A percentile compares a stretch with the other conserved stretches of the same genome.
phyloP scores from a whole-genome alignment of 169 alveolate genomes.

The Plasmodium ovale region DNA sequence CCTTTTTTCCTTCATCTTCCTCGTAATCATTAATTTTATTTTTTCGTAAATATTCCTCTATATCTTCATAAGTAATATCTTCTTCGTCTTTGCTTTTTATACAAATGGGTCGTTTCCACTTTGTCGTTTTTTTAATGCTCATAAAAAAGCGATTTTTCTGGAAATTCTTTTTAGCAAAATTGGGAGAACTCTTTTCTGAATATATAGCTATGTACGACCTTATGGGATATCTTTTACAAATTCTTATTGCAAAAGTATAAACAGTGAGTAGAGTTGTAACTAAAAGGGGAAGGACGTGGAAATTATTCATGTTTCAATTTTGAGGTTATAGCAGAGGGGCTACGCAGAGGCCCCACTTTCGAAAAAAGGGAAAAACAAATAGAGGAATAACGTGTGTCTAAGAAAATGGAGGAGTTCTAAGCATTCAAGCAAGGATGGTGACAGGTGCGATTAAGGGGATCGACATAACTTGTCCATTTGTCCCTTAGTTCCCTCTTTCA shows the following conservation, averaged over 20 bases:
- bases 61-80: conserved; percentile 71
- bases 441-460: no score
- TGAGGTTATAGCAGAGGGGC: not conserved
- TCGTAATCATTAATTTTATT: conserved; percentile 38
- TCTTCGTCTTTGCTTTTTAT: conserved; percentile 16
- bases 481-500: no score
- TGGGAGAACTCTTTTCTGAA: not conserved
- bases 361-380: no score
- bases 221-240: conserved; percentile 23
- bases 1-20: conserved; percentile 61
- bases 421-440: no score
- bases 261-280: conserved; percentile 2
- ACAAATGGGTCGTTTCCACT: not conserved
- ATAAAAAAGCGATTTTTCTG: not conserved
- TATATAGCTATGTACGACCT: conserved; percentile 10
- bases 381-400: no score
- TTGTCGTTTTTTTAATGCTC: not conserved
- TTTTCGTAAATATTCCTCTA: conserved; percentile 67
- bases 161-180: not conserved
- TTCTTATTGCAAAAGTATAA: conserved; percentile 25
- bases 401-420: no score
- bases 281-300: conserved; percentile 9
- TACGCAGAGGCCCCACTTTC: no score
- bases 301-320: conserved; percentile 29
- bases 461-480: no score